phyloP scores from a whole-genome alignment of 2,329 filamentous ascomycete species.

The Tolypocladium amazonense region DNA sequence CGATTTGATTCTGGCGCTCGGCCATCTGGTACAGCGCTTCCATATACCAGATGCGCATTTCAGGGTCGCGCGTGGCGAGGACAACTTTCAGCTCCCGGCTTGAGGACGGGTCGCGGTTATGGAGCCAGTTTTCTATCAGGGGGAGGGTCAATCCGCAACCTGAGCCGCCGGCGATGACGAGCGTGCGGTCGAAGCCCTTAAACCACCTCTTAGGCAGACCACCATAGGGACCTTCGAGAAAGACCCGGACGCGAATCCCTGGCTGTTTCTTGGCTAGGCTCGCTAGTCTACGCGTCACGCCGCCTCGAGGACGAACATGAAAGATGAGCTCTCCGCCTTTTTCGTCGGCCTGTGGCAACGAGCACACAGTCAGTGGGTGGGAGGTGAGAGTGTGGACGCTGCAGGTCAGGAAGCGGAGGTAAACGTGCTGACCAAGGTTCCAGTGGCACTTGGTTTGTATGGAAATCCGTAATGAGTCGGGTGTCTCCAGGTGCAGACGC shows the following conservation, averaged over 20 bases:
- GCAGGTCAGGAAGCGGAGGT: slow-evolving; percentile 38
- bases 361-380: slow-evolving; percentile 47
- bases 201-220: slow-evolving; percentile 30
- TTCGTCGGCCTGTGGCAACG: slow-evolving; percentile 22
- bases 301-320: slow-evolving; percentile 37
- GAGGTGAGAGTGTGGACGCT: slow-evolving; percentile 32
- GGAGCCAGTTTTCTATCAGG: slow-evolving; percentile 29
- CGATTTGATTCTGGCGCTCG: background rate
- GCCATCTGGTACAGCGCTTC: slow-evolving; percentile 7
- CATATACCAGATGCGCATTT: slow-evolving; percentile 17
- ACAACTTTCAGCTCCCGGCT: slow-evolving; percentile 8
- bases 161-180: slow-evolving; percentile 45
- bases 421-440: slow-evolving; percentile 43
- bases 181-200: slow-evolving; percentile 25
- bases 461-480: slow-evolving; percentile 25
- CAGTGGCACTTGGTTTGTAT: slow-evolving; percentile 34
- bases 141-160: slow-evolving; percentile 42
- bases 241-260: slow-evolving; percentile 26
- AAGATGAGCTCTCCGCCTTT: slow-evolving; percentile 34
- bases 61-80: slow-evolving; percentile 16
- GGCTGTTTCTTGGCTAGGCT: slow-evolving; percentile 25
- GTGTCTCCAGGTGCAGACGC: slow-evolving; percentile 25
- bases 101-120: slow-evolving; percentile 4
- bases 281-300: slow-evolving; percentile 37
- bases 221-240: slow-evolving; percentile 50